Percentiles rank a stretch among this genome's conserved stretches.
These are phyloP conservation scores for Chiua virens DNA, from an alignment of 768 basidiomycete genomes.

Conservation along the genomic window DNA sequence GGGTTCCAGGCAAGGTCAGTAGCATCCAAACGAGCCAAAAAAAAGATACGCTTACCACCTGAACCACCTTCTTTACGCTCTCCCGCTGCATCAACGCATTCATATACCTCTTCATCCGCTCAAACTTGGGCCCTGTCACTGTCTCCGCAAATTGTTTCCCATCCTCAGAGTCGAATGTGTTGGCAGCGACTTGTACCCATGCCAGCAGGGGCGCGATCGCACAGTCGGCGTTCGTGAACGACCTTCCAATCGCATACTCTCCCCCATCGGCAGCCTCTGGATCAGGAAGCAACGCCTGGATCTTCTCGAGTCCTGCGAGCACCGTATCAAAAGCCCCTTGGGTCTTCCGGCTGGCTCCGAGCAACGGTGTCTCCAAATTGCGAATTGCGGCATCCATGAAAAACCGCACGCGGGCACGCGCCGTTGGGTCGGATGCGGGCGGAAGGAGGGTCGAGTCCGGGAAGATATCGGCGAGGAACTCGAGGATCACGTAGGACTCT, in stretches of 20 bases:
- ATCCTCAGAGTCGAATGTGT: conserved; percentile 44
- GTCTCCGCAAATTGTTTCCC: conserved; percentile 43
- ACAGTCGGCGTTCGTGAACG: conserved; percentile 61
- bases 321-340: not conserved
- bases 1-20: not conserved
- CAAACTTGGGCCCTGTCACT: conserved; percentile 44
- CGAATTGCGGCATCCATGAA: conserved; percentile 57
- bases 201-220: conserved; percentile 57
- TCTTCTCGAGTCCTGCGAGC: not conserved
- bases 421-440: conserved; percentile 38
- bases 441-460: conserved; percentile 50
- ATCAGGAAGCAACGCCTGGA: conserved; percentile 23
- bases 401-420: conserved; percentile 57
- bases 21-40: too few species aligned
- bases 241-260: conserved; percentile 34
- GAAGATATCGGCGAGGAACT: conserved; percentile 44
- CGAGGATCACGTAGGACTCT: conserved; percentile 63
- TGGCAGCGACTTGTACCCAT: conserved; percentile 40
- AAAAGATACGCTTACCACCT: conserved; percentile 3
- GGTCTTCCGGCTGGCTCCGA: conserved; percentile 29
- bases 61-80: conserved; percentile 6
- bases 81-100: conserved; percentile 43
- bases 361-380: conserved; percentile 39
- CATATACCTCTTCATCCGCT: conserved; percentile 48
- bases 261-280: conserved; percentile 41